phyloP scores from a whole-genome alignment of 495 filamentous ascomycete species.

The Hypomontagnella monticulosa region DNA sequence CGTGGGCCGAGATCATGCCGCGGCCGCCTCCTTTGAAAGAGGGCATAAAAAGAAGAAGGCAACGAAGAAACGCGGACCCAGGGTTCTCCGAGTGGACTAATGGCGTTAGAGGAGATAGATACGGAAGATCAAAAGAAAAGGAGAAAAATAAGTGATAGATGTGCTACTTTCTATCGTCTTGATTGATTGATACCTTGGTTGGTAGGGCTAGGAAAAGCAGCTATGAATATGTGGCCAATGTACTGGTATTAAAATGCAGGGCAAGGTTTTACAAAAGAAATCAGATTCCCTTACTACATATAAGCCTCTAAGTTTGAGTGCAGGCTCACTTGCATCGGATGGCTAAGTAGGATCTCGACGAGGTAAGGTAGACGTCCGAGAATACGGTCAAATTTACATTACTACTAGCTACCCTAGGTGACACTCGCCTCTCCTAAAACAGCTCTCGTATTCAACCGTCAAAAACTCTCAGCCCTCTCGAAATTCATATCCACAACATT shows the following conservation, averaged over 20 bases:
- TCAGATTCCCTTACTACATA: conserved; percentile 5
- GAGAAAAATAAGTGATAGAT: conserved; percentile 15
- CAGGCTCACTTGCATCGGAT: neutral
- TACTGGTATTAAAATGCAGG: conserved; percentile 29
- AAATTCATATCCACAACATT: no score
- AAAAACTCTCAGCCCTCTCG: no score
- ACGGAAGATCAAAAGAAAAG: neutral
- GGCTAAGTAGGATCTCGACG: no score
- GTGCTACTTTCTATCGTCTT: neutral
- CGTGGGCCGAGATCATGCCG: conserved; percentile 86
- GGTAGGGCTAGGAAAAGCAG: conserved; percentile 10
- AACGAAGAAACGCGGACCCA: conserved; percentile 78
- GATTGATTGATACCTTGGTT: conserved; percentile 8
- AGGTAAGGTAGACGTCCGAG: no score
- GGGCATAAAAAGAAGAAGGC: conserved; percentile 94
- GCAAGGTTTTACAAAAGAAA: conserved; percentile 13
- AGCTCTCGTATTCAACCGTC: no score
- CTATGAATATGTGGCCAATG: conserved; percentile 15
- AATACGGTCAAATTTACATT: no score
- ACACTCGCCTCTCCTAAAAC: no score
- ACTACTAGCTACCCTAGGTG: no score
- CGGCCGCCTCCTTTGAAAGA: conserved; percentile 86
- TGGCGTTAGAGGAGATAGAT: conserved; percentile 21
- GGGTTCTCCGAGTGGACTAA: conserved; percentile 85
- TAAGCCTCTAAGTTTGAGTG: neutral